Evolutionary conservation across 257 asterid genomes (phyloP).

Genomic region (Solanum tacnaense): DNA sequence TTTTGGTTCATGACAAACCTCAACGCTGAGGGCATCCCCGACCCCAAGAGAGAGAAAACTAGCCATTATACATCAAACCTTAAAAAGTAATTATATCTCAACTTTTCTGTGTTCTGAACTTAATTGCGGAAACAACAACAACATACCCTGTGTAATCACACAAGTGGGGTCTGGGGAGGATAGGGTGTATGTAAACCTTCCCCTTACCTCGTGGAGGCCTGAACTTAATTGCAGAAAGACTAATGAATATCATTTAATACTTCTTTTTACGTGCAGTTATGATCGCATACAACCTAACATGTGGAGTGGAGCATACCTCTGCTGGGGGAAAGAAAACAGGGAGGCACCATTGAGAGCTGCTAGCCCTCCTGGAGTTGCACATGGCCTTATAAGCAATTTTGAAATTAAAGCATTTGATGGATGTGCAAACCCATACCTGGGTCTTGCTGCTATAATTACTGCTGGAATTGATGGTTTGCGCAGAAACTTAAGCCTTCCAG

Average conservation of each 20-base stretch:
- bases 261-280: conserved; percentile 36
- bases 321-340: conserved; percentile 90
- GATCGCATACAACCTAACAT: conserved; percentile 89
- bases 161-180: too few species aligned
- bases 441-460: conserved; percentile 65
- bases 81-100: neutral
- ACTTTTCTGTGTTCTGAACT: neutral
- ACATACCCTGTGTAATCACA: neutral
- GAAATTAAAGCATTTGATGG: conserved; percentile 87
- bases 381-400: conserved; percentile 72
- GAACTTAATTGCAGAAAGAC: neutral
- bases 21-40: too few species aligned
- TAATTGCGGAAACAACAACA: neutral
- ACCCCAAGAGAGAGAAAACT: too few species aligned
- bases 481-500: conserved; percentile 42
- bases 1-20: neutral
- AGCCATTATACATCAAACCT: too few species aligned
- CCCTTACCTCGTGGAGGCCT: neutral
- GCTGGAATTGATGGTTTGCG: conserved; percentile 85
- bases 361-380: conserved; percentile 77
- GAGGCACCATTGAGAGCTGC: conserved; percentile 86
- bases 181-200: too few species aligned
- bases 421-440: conserved; percentile 85
- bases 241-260: neutral
- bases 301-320: conserved; percentile 94